Evolutionary conservation across 208 protist genomes (phyloP), one percentile per base, ranked within the genome.

Genomic region (Leishmania aethiopica): DNA sequence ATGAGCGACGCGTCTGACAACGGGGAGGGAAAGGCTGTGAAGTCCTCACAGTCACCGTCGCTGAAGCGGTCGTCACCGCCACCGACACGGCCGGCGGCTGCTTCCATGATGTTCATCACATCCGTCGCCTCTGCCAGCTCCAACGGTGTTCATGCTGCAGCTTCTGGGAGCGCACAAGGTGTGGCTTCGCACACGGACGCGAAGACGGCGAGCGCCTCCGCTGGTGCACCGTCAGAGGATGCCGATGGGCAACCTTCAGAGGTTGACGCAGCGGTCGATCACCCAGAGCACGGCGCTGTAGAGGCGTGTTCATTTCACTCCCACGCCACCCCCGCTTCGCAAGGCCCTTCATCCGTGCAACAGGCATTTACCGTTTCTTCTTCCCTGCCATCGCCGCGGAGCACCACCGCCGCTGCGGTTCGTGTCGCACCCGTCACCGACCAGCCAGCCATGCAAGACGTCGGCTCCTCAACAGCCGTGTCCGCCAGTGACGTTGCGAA

Each of bases 1-100:
- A 72, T 72, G 17, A 45, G 66, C 37, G 37, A 73, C 67, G 42
- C 17, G 40, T 73, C 40, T 73, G 67, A 28, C 67, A 73, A 73
- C 13, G 67, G 25, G 7, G 67, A 73, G 67, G 15, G 67, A 17
- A 28, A 32, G 28, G 3, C 42, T 73, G 40, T 6, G 40, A 49
- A 73, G 17, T 51, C 40, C 40, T 73, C 40, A 6, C 67, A 73
- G 42, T 40, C 67, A 32, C 40, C 40, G 1, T 35, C 40, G 13
- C 40, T 7, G 28, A 42, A 49, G 67, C 40, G 10, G 66, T 28
- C 19, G 66, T 45, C 66, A 25, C 66, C 35, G 19, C 35, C 66
- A 35, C 35, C 35, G 17, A 70, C 66, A 11, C 35, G 35, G 10
- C 40, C 62, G 32, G 62, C 15, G 13, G 62, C 67, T 6, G 19